Base-by-base conservation (phyloP, 108 stramenopile species). In the Cyclotella baltica region DNA sequence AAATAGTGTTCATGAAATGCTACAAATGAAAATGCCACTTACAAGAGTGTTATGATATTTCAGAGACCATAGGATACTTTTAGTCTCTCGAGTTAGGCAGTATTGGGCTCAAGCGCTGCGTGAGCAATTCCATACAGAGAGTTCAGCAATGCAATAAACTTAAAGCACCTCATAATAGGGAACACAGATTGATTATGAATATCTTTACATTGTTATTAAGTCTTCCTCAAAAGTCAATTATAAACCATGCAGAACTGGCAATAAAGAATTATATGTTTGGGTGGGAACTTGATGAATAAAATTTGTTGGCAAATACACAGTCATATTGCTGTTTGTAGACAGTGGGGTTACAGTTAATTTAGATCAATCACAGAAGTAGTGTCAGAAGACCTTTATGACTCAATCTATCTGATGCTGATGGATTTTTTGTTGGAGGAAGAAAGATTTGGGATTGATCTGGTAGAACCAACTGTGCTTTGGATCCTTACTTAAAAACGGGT, bases 361-460 rank as follows among this genome's bases (percentile, higher is more conserved):
- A 13, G 79, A 92, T 77, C 88, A 90, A 10, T 65, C 75, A 1
- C 57, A 84, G 20, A 96, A 95, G 94, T 91, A 87, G 78, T 92
- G 92, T 71, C 88, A 94, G 72, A 78, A 88, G 61, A 78, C 77
- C 22, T 89, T 75, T 99, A 23, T 99, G 99, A 98, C 80, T 99
- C 43, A 99, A 99, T 83, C 89, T 99, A 11, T 88, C 86, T 31
- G 96, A n/a, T n/a, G n/a, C n/a, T n/a, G n/a, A 96, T 66, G 98
- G 99, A 10, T 98, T 90, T 83, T 94, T 99, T 76, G 98, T 97
- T 3, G 98, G 98, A 20, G 99, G 98, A 13, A 85, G 99, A 28
- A 95, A 95, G 80, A 95, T 99, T 83, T 98, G 98, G 98, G 98
- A 98, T 73, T 98, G 98, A 15, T 86, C 91, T 53, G 98, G 97